Evolutionary conservation across 2,329 filamentous ascomycete genomes (phyloP), one percentile per base, ranked within the genome.

Genomic region (Neonectria ditissima): DNA sequence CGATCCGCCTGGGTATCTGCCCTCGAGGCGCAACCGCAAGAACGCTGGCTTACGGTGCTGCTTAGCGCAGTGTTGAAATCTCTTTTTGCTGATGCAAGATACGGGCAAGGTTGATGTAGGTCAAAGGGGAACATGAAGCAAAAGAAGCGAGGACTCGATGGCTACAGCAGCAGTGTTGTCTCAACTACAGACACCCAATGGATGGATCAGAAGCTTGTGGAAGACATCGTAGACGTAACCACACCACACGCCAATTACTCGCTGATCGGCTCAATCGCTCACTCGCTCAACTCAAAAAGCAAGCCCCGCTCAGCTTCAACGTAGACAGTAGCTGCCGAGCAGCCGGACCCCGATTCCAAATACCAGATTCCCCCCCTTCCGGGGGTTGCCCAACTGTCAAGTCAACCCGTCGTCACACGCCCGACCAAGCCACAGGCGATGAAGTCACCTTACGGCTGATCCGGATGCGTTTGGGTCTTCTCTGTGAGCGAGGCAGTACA

Each of bases 341-440:
- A 50, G n/a, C 47, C 47, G 47, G 26, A 20, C 11, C 18, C n/a
- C 28, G n/a, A 50, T 50, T 50, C 28, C 47, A 50, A 50, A 50
- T 50, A 20, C 26, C 2, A 6, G 9, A 20, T n/a, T n/a, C 9
- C n/a, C 47, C 10, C 24, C 47, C 10, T 6, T 32, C 14, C 30
- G n/a, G 26, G 26, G 26, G 7, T 18, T 32, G 45, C 28, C 22
- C 20, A 47, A 26, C 43, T 20, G 41, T 44, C 45, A 48, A 50
- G 48, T 32, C 48, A 51, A 37, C 48, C 44, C 20, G 32, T 41
- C 50, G 50, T 41, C 50, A 53, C 50, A 39, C 50, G 14, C 50
- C 20, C 18, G 22, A 16, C 50, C 50, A 53, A 41, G 50, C 50
- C 50, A 53, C 30, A 50, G 16, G 28, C 47, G 5, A 50, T 50